Base-by-base conservation (phyloP, 495 filamentous ascomycete genomes). In the Xylaria bambusicola region DNA sequence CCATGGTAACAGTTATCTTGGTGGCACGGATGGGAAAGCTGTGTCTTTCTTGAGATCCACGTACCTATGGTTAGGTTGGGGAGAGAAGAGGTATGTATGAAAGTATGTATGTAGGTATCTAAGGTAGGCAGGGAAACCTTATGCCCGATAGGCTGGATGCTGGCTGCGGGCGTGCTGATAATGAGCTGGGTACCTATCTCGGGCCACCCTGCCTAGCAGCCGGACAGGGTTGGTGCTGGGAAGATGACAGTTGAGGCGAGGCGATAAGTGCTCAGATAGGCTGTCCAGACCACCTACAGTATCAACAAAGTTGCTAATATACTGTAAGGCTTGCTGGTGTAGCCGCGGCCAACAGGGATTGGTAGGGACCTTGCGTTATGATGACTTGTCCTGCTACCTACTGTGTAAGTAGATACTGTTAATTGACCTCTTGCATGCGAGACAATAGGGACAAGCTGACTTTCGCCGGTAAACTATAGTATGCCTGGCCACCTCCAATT, bases 391-490 rank as follows among this genome's bases (percentile, higher is more conserved):
- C 31, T 38, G 44, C 27, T n/a, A 48, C 18, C 47, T 24, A 27
- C n/a, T 17, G 17, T 35, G 33, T n/a, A n/a, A n/a, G n/a, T n/a
- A n/a, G n/a, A n/a, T n/a, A n/a, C n/a, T n/a, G n/a, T n/a, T n/a
- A n/a, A n/a, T 48, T 46, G 4, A 2, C 42, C 42, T 46, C 7
- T 48, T 48, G n/a, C 26, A 24, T 12, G 24, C 23, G 26, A 33
- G 35, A 21, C 9, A 52, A 35, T 17, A 20, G 21, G 38, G 44
- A 54, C 29, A 54, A 33, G 53, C 40, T 47, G 45, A 41, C 21
- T 33, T 58, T 50, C 47, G 53, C 44, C 47, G 53, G 53, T 29
- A 48, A 20, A 24, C 33, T 41, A 33, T 33, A 47, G 53, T 29
- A 24, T 27, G 42, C 31, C 47, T 35, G 18, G 41, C 20, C 44